phyloP scores from a whole-genome alignment of 2,329 filamentous ascomycete species.

The Colletotrichum costaricense region DNA sequence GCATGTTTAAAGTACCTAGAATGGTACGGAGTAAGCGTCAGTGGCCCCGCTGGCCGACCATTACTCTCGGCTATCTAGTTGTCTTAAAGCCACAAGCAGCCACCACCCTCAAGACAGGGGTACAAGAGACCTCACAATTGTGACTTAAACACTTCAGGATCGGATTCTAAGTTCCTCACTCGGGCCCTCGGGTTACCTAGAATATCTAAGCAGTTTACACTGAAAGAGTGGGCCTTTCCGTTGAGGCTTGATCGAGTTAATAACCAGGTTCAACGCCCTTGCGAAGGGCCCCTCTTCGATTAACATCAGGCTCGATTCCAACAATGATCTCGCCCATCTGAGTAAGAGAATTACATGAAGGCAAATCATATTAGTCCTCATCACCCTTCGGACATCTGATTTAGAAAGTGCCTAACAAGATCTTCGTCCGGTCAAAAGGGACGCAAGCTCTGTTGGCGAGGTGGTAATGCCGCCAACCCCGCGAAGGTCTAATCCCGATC shows the following conservation, averaged over 20 bases:
- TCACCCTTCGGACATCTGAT: no score
- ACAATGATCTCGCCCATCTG: background rate
- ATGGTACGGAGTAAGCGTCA: no score
- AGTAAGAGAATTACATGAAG: no score
- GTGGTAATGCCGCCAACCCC: background rate
- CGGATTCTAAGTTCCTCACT: background rate
- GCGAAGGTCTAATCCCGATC: background rate
- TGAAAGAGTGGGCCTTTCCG: background rate
- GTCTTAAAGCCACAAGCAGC: constrained; percentile 6
- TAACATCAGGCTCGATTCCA: background rate
- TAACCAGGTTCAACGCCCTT: background rate
- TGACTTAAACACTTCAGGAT: background rate
- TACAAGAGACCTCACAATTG: no score
- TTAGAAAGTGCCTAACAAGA: no score
- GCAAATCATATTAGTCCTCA: no score
- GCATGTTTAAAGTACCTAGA: background rate
- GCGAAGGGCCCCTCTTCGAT: background rate
- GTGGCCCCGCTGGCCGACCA: background rate
- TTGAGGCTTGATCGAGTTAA: background rate
- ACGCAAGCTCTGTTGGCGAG: no score
- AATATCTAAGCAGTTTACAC: background rate
- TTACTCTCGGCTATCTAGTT: background rate
- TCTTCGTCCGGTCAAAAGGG: no score
- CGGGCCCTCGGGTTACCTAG: background rate
- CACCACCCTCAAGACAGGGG: no score